Conservation (phyloP, 768 basidiomycete genomes). For the Agrocybe pediades region DNA sequence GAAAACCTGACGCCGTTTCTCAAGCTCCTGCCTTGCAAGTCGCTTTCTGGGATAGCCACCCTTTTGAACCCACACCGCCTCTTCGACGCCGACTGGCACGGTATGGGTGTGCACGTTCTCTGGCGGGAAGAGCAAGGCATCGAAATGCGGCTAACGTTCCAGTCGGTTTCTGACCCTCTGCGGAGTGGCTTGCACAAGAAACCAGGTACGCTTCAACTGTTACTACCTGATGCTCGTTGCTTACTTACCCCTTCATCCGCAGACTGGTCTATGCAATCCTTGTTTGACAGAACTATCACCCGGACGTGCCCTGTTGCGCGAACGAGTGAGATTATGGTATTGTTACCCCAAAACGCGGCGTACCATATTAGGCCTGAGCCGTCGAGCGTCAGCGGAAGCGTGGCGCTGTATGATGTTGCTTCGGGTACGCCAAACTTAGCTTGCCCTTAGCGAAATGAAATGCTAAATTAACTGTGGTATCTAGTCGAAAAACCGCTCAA, state of each 20-base stretch:
- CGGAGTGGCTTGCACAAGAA: constrained; percentile 48
- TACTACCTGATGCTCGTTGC: constrained; percentile 1
- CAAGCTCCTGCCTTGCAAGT: constrained; percentile 92
- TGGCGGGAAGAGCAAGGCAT: constrained; percentile 60
- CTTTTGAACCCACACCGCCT: constrained; percentile 84
- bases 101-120: constrained; percentile 76
- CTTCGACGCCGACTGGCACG: constrained; percentile 93
- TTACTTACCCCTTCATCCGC: constrained; percentile 5
- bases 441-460: constrained; percentile 8
- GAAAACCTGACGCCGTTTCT: constrained; percentile 97
- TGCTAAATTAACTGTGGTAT: not conserved
- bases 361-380: constrained; percentile 60
- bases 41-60: constrained; percentile 78
- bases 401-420: constrained; percentile 50
- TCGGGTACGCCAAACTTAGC: constrained; percentile 35
- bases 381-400: constrained; percentile 27
- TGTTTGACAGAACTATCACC: constrained; percentile 71
- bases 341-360: constrained; percentile 40
- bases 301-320: constrained; percentile 69
- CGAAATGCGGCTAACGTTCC: constrained; percentile 68
- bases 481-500: constrained; percentile 52
- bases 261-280: constrained; percentile 76
- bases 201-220: constrained; percentile 46
- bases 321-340: constrained; percentile 55
- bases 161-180: constrained; percentile 80